Evolutionary conservation across 208 protist genomes (phyloP), one percentile per base, ranked within the genome.

Genomic region (Leptomonas seymouri): DNA sequence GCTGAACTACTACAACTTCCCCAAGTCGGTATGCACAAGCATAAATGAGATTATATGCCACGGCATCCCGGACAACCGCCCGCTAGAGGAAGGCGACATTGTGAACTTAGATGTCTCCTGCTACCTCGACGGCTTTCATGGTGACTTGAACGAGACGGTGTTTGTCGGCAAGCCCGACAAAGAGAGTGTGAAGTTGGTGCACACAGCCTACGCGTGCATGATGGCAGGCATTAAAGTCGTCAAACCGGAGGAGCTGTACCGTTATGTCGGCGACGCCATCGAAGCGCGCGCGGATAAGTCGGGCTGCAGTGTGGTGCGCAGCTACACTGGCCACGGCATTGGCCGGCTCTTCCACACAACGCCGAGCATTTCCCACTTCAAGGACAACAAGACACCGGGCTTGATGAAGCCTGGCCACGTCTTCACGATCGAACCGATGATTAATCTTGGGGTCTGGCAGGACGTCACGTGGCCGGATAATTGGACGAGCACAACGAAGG

Each of bases 401-500:
- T 87, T 96, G 59, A 96, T 97, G 73, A 84, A 90, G 71, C 70
- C 85, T 11, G 98, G 98, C 12, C 95, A 99, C 78, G 90, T 98
- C 48, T 99, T 98, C 75, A 99, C 98, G 1, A 99, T 99, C 62
- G 98, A 99, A 89, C 99, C 99, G 28, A 99, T 99, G 92, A 98
- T 99, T 54, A 99, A 98, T 80, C 81, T 93, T 23, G 96, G 95
- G 23, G 84, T 68, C n/a, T 95, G 91, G 88, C 76, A 97, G 62
- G 94, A 97, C 72, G 82, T 91, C 14, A 91, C 94, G 12, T 98
- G 96, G 95, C 89, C 95, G 11, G 98, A 99, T 62, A 91, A 96
- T n/a, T 99, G 98, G 98, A 99, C 98, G 0, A 93, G 89, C 49
- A 74, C 93, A 0, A 99, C 97, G n/a, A 68, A 70, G 53, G 98